Percentiles rank a stretch among this genome's conserved stretches.
phyloP scores from a whole-genome alignment of 2,329 filamentous ascomycete species.

The Ophiostoma ips region DNA sequence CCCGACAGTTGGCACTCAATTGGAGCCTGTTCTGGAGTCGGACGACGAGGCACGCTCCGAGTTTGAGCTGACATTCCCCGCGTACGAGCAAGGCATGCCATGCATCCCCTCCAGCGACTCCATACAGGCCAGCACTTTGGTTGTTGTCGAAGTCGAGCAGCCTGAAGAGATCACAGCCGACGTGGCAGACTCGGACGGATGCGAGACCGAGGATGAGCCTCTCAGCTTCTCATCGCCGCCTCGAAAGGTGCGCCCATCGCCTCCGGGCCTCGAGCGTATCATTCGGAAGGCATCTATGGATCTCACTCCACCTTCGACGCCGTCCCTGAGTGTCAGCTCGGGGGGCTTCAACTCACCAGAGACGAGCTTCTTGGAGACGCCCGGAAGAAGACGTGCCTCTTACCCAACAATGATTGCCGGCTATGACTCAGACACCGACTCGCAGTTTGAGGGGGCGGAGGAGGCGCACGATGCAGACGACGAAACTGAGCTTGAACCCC shows the following conservation, averaged over 20 bases:
- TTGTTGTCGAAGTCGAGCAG: not conserved
- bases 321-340: constrained; percentile 5
- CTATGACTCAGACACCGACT: constrained; percentile 1
- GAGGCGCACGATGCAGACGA: constrained; percentile 2
- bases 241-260: not conserved
- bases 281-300: not conserved
- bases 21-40: not conserved
- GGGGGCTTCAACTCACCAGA: constrained; percentile 4
- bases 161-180: no score
- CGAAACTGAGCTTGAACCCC: not conserved
- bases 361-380: constrained; percentile 6
- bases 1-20: not conserved
- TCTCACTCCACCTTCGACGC: constrained; percentile 5
- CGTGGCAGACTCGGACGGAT: not conserved
- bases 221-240: not conserved
- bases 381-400: not conserved
- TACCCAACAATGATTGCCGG: not conserved
- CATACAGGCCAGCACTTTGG: not conserved
- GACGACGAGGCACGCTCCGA: not conserved
- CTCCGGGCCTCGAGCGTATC: not conserved
- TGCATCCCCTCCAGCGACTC: not conserved
- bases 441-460: not conserved
- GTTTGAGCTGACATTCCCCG: constrained; percentile 1
- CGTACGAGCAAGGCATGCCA: not conserved
- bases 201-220: not conserved